Base-by-base conservation (phyloP, 305 asterid genomes). In the Fraxinus baroniana region DNA sequence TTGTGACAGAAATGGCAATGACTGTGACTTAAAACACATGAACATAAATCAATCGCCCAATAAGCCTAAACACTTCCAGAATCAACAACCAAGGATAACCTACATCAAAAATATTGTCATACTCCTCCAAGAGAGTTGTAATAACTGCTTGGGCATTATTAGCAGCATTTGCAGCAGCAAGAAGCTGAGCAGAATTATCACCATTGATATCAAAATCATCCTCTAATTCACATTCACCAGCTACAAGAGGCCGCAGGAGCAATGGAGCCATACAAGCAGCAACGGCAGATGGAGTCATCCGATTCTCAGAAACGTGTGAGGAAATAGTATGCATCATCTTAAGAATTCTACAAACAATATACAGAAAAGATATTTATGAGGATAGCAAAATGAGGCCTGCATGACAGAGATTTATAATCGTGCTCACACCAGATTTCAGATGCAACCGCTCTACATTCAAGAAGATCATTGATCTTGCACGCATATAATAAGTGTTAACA, bases 221-320 rank as follows among this genome's bases (percentile, higher is more conserved):
- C 90, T 95, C 99, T 80, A 92, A 33, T 88, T 97, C 99, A 78
- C 99, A 97, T 90, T 97, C 99, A 71, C 99, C 99, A 72, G 99
- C 95, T 85, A 97, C 90, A 79, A 97, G 98, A 36, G 99, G 99
- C 35, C 98, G 98, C 89, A 97, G 89, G 79, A 97, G 96, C 92
- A 97, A 89, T 18, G 99, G 99, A 57, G 99, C 99, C 99, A 97
- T 97, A 86, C 99, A 97, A 87, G 99, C 98, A 84, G 98, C 98
- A 87, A 97, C 98, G 35, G 99, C 99, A 2, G 98, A 88, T 80
- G 98, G 92, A 77, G 93, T 91, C 99, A 97, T 97, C 85, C 98
- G 97, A 84, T 92, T 97, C 86, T 90, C 97, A 83, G 94, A 86
- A 74, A 92, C 90, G 87, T 97, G 94, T 18, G 92, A 87, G 76